Conservation (phyloP, 2,329 filamentous ascomycete genomes). For the Dothideomycetes sp. region DNA sequence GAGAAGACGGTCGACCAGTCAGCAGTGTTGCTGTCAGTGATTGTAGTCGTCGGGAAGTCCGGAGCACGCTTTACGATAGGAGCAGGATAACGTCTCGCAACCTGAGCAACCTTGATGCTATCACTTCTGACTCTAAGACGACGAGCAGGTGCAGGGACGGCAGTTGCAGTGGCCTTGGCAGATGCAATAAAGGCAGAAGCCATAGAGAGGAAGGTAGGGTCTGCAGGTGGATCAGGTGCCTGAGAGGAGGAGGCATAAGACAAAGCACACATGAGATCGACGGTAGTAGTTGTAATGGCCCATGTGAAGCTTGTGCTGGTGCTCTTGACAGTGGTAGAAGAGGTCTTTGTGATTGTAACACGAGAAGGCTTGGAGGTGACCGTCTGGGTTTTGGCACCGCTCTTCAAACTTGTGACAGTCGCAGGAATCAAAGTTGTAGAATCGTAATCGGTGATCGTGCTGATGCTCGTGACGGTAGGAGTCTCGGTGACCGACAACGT, state of each 20-base stretch:
- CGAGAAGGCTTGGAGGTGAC: constrained; percentile 10
- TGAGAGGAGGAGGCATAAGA: constrained; percentile 14
- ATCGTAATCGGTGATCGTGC: constrained; percentile 17
- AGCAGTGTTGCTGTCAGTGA: constrained; percentile 21
- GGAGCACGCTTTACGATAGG: constrained; percentile 24
- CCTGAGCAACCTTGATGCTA: neutral
- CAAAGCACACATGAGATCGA: constrained; percentile 25
- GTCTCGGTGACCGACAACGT: constrained; percentile 21
- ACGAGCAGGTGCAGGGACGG: neutral
- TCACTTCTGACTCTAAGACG: neutral
- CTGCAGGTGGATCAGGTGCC: constrained; percentile 4
- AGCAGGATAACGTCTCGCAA: neutral
- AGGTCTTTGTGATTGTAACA: constrained; percentile 15
- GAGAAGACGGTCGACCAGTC: constrained; percentile 18
- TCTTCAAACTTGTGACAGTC: constrained; percentile 20
- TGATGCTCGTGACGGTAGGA: constrained; percentile 19
- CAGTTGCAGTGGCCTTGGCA: neutral
- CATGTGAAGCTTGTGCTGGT: constrained; percentile 2
- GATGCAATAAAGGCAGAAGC: constrained; percentile 1
- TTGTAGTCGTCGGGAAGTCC: constrained; percentile 26
- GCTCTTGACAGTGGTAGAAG: constrained; percentile 3
- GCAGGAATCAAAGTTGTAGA: constrained; percentile 3
- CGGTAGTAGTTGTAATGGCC: constrained; percentile 20
- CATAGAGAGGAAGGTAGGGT: neutral
- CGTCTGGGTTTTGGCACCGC: constrained; percentile 19